Base-by-base conservation (phyloP, 495 filamentous ascomycete genomes). In the Penicillium nucicola region DNA sequence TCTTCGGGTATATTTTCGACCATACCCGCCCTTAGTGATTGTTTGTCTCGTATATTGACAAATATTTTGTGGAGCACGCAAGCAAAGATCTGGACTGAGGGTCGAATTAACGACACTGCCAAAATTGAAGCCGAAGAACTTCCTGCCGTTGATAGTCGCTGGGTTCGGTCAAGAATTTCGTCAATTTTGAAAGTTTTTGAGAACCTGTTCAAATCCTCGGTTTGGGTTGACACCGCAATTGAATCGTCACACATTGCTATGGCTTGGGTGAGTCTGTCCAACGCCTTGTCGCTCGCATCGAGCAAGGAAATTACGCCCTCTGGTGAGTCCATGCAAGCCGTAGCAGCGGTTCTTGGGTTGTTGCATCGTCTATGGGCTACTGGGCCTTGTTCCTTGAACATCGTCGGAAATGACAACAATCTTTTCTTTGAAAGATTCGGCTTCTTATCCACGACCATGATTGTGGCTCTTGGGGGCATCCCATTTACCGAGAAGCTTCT, bases 291-390 rank as follows among this genome's bases (percentile, higher is more conserved):
- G 4, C 78, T 84, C 43, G 92, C 93, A 0, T 88, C 88, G 5
- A 84, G 78, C 36, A 93, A 95, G 67, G 93, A 98, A 62, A 84
- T 98, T 47, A 96, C 90, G 56, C 86, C 92, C 11, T 89, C 89
- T 0, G 78, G 78, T 18, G 91, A 97, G 48, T 85, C 88, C 5
- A 88, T 88, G 69, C 77, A 84, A 42, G 89, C 90, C 36, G 77
- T 95, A 39, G 84, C 89, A 10, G 77, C 83, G 41, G 71, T 90
- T 18, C 74, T 93, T 45, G 79, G 79, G 22, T 55, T 87, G 17
- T 64, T 95, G 9, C 79, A 83, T 44, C 80, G 74, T 12, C 69
- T 91, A 3, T 95, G 92, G 89, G 69, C 65, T 30, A 50, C 48
- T 11, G 69, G 69, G 1, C 71, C 69, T 2, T 30, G 60, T 7